Base-by-base conservation (phyloP, 208 protist species). In the Sergeia podlipaevii region DNA sequence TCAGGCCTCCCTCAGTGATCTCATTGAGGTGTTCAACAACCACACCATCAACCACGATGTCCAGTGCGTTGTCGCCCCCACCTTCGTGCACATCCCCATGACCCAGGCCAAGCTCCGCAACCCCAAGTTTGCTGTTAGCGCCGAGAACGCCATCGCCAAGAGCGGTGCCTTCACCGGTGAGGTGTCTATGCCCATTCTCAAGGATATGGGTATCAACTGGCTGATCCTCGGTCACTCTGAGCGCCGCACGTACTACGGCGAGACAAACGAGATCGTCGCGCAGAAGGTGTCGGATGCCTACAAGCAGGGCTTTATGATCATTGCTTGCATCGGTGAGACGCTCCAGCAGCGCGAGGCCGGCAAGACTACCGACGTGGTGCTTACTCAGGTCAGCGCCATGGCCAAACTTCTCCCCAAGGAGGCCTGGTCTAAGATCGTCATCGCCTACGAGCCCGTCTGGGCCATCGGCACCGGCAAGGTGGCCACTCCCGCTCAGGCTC, bases 381-480 rank as follows among this genome's bases (percentile, higher is more conserved):
- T 89, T 15, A 18, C 33, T 6, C 98, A 99, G 85, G 63, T 97
- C 26, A 61, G 65, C 17, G 94, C 97, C 23, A 87, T 98, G 43
- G 70, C 74, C 18, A 55, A 61, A 29, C 65, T 66, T 57, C 52
- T 95, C 8, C 67, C 74, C 44, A 80, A 86, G 54, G 68, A 80
- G 26, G 79, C 82, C 36, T 99, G 97, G 97, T 23, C 37, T 0
- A 79, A 88, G 13, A 67, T 99, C 28, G 97, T 99, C 21, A 62
- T 99, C 50, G 98, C 98, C n/a, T 99, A 99, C 74, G 98, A 99
- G 81, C 98, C 98, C 27, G 97, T 99, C 10, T 99, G 97, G 97
- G 97, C 98, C 41, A 99, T 99, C 66, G 98, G 98, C 41, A 99
- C 98, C 54, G 98, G 98, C 48, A 90, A 97, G 47, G 93, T 95